A percentile compares a stretch with the other conserved stretches of the same genome.
These are phyloP conservation scores for Xylariaceae sp. DNA, from an alignment of 2,329 filamentous ascomycete species.

Conservation along the genomic window DNA sequence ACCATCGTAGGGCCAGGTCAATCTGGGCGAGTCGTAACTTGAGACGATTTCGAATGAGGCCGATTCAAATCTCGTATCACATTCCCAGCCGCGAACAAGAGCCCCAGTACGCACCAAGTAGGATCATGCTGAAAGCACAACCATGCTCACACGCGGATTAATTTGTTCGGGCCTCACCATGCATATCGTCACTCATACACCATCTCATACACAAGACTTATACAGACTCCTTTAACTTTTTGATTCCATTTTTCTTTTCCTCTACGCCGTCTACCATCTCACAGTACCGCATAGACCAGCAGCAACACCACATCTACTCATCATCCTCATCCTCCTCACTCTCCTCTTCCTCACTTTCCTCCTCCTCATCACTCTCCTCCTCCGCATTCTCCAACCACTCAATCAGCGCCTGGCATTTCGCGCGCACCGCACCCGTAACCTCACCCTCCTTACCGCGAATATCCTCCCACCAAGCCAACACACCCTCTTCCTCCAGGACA, in stretches of 20 bases:
- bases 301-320: not conserved
- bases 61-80: too few relatives aligned
- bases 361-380: conserved; percentile 65
- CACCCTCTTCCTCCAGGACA: conserved; percentile 81
- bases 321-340: conserved; percentile 29
- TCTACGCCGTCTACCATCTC: too few relatives aligned
- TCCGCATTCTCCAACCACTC: conserved; percentile 78
- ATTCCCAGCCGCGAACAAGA: too few relatives aligned
- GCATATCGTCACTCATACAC: too few relatives aligned
- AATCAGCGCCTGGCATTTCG: conserved; percentile 71
- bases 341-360: conserved; percentile 36
- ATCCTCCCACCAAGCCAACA: conserved; percentile 84
- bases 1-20: too few relatives aligned
- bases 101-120: too few relatives aligned
- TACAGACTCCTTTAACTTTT: not conserved
- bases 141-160: too few relatives aligned
- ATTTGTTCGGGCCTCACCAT: too few relatives aligned
- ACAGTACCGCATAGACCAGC: not conserved
- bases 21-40: too few relatives aligned
- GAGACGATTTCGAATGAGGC: too few relatives aligned
- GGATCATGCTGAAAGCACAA: too few relatives aligned
- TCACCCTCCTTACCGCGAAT: conserved; percentile 60
- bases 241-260: not conserved
- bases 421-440: conserved; percentile 63
- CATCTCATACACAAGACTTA: not conserved